phyloP scores from a whole-genome alignment of 805 yeast species.

The Hanseniaspora lachancei region DNA sequence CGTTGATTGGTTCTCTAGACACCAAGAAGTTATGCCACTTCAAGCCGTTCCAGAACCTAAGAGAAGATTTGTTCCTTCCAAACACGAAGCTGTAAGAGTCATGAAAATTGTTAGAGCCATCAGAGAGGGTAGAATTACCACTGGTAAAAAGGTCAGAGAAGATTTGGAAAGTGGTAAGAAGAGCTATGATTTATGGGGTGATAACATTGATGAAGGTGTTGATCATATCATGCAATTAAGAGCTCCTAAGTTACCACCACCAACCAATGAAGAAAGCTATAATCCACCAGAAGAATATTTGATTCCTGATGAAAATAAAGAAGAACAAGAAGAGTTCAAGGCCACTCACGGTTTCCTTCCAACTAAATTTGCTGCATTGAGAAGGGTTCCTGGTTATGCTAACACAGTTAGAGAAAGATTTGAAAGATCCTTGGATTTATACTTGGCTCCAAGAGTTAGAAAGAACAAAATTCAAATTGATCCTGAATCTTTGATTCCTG shows the following conservation, averaged over 20 bases:
- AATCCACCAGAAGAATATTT: constrained; percentile 96
- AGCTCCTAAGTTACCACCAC: constrained; percentile 93
- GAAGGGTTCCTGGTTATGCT: constrained; percentile 88
- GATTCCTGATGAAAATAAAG: constrained; percentile 60
- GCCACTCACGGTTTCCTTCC: constrained; percentile 72
- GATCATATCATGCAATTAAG: constrained; percentile 85
- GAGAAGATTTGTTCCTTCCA: constrained; percentile 90
- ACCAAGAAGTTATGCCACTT: constrained; percentile 78
- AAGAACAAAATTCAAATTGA: constrained; percentile 82
- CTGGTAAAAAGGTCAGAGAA: constrained; percentile 47
- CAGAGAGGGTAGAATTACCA: constrained; percentile 85
- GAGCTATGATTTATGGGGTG: constrained; percentile 78
- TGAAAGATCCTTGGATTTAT: constrained; percentile 86
- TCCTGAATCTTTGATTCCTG: constrained; percentile 91
- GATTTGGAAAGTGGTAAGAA: constrained; percentile 38
- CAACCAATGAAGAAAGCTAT: constrained; percentile 90
- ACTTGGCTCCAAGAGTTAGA: constrained; percentile 91
- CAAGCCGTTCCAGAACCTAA: constrained; percentile 94
- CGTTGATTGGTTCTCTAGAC: constrained; percentile 87
- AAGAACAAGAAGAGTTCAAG: constrained; percentile 55
- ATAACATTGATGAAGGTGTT: constrained; percentile 33
- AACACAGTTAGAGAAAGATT: constrained; percentile 79
- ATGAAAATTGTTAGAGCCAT: constrained; percentile 95
- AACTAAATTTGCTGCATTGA: constrained; percentile 62
- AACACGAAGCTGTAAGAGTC: constrained; percentile 88